phyloP scores from a whole-genome alignment of 306 rosid species.

The Cicer chorassanicum region DNA sequence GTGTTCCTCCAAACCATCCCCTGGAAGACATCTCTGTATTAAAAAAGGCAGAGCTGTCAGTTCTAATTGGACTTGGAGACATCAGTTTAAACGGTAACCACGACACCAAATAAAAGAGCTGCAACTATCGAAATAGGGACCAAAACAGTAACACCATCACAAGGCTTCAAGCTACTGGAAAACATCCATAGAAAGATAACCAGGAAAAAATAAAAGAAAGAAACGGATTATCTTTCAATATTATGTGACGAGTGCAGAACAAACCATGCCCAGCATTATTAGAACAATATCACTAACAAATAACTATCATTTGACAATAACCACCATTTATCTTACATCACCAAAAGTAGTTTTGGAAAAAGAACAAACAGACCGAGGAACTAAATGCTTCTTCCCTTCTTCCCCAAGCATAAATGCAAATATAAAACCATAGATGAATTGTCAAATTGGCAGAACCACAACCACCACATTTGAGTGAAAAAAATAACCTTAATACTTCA shows the following conservation, averaged over 20 bases:
- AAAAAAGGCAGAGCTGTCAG: constrained; percentile 37
- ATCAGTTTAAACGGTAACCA: constrained; percentile 8
- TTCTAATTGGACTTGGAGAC: constrained; percentile 34
- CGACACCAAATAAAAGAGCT: constrained; percentile 26
- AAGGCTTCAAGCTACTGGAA: constrained; percentile 17
- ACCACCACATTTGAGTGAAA: not conserved
- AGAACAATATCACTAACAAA: constrained; percentile 17
- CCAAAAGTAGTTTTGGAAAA: constrained; percentile 30
- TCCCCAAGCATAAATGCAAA: constrained; percentile 18
- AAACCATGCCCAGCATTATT: not conserved
- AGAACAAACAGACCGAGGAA: not conserved
- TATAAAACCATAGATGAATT: constrained; percentile 21
- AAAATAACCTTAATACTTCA: constrained; percentile 1
- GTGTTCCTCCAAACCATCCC: constrained; percentile 88
- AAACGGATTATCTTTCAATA: constrained; percentile 28
- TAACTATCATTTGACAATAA: constrained; percentile 1
- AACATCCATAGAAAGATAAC: constrained; percentile 1
- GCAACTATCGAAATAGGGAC: constrained; percentile 30
- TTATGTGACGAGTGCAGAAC: constrained; percentile 15
- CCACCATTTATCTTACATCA: constrained; percentile 23
- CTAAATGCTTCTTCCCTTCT: constrained; percentile 21
- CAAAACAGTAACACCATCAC: constrained; percentile 17
- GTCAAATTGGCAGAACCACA: not conserved
- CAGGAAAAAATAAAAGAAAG: not conserved
- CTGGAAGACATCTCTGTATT: constrained; percentile 91